Conservation (phyloP, 2,329 filamentous ascomycete species). For the Ilyonectria robusta region DNA sequence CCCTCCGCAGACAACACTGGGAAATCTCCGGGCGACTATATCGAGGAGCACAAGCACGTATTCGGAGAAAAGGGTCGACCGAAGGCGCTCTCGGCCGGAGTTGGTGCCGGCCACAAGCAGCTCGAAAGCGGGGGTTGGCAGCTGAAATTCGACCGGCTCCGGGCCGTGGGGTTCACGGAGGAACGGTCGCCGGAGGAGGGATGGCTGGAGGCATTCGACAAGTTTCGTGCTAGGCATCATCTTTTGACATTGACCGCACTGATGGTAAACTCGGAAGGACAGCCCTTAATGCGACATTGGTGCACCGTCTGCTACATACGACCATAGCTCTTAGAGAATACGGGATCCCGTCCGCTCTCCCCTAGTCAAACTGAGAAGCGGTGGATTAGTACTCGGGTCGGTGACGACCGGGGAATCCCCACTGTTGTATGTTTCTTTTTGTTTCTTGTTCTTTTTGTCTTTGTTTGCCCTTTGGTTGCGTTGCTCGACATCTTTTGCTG, state of each 20-base stretch:
- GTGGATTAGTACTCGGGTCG: too few relatives aligned
- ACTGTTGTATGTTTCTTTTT: too few relatives aligned
- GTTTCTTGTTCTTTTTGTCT: too few relatives aligned
- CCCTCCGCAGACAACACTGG: slow-evolving; percentile 26
- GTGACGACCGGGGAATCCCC: too few relatives aligned
- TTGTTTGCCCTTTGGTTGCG: too few relatives aligned
- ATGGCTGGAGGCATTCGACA: slow-evolving; percentile 60
- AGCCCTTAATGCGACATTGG: neutral
- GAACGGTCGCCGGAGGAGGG: slow-evolving; percentile 55
- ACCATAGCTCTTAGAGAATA: too few relatives aligned
- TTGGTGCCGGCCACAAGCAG: slow-evolving; percentile 55
- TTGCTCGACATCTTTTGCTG: too few relatives aligned
- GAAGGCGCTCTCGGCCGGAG: slow-evolving; percentile 50
- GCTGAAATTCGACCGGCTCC: slow-evolving; percentile 62
- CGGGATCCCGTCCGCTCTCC: too few relatives aligned
- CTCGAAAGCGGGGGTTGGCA: slow-evolving; percentile 61
- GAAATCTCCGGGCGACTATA: slow-evolving; percentile 49
- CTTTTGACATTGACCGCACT: slow-evolving; percentile 37
- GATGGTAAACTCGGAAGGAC: neutral
- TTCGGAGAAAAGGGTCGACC: slow-evolving; percentile 46
- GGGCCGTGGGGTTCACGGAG: slow-evolving; percentile 56
- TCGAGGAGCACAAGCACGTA: slow-evolving; percentile 46
- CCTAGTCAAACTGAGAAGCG: too few relatives aligned
- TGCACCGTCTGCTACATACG: too few relatives aligned
- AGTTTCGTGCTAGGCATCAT: slow-evolving; percentile 58